These are phyloP conservation scores for Blastobotrys arbuscula DNA, from an alignment of 1,139 yeast species.

Conservation along the genomic window DNA sequence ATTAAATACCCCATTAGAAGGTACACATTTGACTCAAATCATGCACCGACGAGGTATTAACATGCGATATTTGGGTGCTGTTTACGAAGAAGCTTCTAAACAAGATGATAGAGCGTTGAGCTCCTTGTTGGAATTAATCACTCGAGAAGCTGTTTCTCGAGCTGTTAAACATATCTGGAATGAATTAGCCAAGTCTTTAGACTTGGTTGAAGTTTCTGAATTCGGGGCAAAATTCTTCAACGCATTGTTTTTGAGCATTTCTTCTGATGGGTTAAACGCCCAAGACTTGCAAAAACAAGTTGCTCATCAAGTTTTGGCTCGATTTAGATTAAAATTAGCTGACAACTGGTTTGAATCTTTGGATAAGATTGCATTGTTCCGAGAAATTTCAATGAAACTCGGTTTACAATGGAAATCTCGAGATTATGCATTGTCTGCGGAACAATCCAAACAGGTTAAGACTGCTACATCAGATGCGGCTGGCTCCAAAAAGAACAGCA, in stretches of 20 bases:
- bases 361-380: slow-evolving; percentile 42
- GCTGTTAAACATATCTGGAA: slow-evolving; percentile 72
- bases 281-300: slow-evolving; percentile 39
- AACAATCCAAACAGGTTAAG: slow-evolving; percentile 11
- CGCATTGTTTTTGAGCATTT: slow-evolving; percentile 42
- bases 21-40: slow-evolving; percentile 59
- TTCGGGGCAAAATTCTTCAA: slow-evolving; percentile 71
- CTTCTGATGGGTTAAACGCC: not conserved
- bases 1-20: slow-evolving; percentile 70
- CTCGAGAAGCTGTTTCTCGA: slow-evolving; percentile 74
- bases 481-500: slow-evolving; percentile 34
- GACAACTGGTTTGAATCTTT: slow-evolving; percentile 32
- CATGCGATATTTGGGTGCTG: slow-evolving; percentile 73
- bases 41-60: slow-evolving; percentile 84
- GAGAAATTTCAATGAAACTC: slow-evolving; percentile 68
- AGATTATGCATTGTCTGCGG: slow-evolving; percentile 40
- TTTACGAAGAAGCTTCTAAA: slow-evolving; percentile 19
- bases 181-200: slow-evolving; percentile 41
- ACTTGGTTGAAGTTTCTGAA: slow-evolving; percentile 51
- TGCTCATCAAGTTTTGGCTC: slow-evolving; percentile 43
- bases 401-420: slow-evolving; percentile 83
- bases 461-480: slow-evolving; percentile 31
- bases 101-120: slow-evolving; percentile 17
- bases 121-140: slow-evolving; percentile 45
- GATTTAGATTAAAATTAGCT: slow-evolving; percentile 56